These are phyloP conservation scores for Musa itinerans DNA, from an alignment of 176 grass and related monocot genomes.

Conservation along the genomic window DNA sequence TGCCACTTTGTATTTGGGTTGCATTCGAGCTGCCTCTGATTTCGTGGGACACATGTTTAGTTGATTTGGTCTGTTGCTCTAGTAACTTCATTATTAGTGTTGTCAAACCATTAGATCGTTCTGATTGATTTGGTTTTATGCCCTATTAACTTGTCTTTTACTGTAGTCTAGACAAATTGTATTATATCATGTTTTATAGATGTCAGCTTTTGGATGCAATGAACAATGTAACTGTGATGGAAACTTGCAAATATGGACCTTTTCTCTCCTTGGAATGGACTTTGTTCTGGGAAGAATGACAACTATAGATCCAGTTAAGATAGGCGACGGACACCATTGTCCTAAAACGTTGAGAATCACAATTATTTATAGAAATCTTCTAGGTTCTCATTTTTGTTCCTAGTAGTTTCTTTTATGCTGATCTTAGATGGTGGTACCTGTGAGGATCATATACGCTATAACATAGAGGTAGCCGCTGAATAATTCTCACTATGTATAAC, in stretches of 20 bases:
- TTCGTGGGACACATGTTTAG: background rate
- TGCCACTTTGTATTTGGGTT: background rate
- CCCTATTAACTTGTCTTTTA: no score
- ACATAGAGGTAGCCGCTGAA: no score
- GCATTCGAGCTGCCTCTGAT: background rate
- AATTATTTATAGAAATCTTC: no score
- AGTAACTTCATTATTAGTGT: background rate
- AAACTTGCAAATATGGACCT: background rate
- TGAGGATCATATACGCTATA: background rate
- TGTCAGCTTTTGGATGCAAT: background rate
- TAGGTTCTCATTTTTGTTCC: no score
- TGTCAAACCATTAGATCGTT: no score
- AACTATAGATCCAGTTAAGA: no score
- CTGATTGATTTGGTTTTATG: no score
- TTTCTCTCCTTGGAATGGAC: no score
- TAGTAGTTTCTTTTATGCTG: background rate
- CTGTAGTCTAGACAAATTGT: background rate
- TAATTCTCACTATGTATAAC: no score
- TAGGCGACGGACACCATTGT: no score
- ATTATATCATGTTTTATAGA: background rate
- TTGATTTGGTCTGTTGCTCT: background rate
- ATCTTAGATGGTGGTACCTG: background rate
- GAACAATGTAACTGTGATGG: background rate
- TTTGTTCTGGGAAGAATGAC: no score
- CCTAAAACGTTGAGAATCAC: no score